phyloP scores from a whole-genome alignment of 345 rosid species.

The Pugionium cornutum region DNA sequence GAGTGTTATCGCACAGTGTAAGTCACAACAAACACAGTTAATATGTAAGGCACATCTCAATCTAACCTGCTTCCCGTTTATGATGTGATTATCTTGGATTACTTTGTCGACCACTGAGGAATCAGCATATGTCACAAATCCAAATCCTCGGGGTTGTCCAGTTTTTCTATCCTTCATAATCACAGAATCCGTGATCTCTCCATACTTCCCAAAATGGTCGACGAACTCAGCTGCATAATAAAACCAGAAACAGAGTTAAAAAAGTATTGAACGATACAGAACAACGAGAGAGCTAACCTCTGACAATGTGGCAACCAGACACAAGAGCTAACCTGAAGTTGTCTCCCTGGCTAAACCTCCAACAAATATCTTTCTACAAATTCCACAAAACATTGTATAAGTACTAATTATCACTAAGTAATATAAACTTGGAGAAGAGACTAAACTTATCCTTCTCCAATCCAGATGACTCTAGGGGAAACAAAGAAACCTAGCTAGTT shows the following conservation, averaged over 20 bases:
- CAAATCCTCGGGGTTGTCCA: constrained; percentile 94
- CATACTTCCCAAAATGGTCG: constrained; percentile 81
- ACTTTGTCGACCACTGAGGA: constrained; percentile 85
- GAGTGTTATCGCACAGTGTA: neutral
- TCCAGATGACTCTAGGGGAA: constrained; percentile 21
- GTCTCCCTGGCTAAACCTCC: constrained; percentile 90
- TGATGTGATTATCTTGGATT: constrained; percentile 69
- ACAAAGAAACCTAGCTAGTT: constrained; percentile 21
- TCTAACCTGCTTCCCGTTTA: constrained; percentile 84
- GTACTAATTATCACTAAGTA: constrained; percentile 37
- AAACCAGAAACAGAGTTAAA: constrained; percentile 26
- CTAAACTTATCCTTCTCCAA: constrained; percentile 29
- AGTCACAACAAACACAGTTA: neutral
- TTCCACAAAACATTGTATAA: constrained; percentile 44
- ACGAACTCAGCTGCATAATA: constrained; percentile 66
- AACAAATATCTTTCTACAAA: constrained; percentile 78
- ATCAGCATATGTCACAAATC: constrained; percentile 92
- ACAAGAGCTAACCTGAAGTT: constrained; percentile 62
- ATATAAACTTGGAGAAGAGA: constrained; percentile 15
- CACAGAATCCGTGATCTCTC: constrained; percentile 92
- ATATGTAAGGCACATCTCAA: constrained; percentile 1
- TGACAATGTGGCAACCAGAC: constrained; percentile 36
- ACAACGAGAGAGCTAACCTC: constrained; percentile 30
- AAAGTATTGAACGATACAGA: constrained; percentile 15
- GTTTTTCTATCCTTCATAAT: constrained; percentile 95